Base-by-base conservation (phyloP, 306 rosid species). In the Amphicarpaea edgeworthii region DNA sequence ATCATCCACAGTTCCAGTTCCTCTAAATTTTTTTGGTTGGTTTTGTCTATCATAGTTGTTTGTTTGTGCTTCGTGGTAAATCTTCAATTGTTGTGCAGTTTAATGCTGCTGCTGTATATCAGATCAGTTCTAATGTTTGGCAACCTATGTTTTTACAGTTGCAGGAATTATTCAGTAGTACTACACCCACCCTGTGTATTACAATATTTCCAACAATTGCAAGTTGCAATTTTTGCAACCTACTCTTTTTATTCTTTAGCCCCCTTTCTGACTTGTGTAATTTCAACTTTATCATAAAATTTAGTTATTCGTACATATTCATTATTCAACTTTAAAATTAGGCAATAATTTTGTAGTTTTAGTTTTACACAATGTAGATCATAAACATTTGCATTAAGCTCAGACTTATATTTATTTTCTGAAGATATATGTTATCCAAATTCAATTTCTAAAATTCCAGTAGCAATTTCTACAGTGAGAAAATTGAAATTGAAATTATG, bases 51-150 rank as follows among this genome's bases (percentile, higher is more conserved):
- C 14, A 30, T 16, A 61, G 3, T 61, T 32, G 24, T 32, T 21
- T 32, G 14, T 30, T 15, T 17, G 26, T 17, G 58, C 26, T 9
- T 61, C 7, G 43, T 32, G 67, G 14, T 30, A 30, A 24, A 32
- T 60, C 23, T 60, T 30, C 45, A 30, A 8, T 32, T 60, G 23
- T 32, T 60, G 23, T 60, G 23, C 7, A 30, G 66, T 34, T 61
- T 61, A n/a, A 9, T 61, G 45, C 21, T 32, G 24, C 24, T 34
- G 45, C 16, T 61, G 24, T 34, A 60, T 60, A 61, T 61, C 68
- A n/a, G 12, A n/a, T 30, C 67, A 14, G 11, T 34, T 61, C 45
- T 16, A 1, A 15, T 61, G 45, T 15, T 40, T 61, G 15, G 45
- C 19, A 60, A 60, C 21, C 17, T 60, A 60, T 26, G 38, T 59